Conservation (phyloP, 2,329 filamentous ascomycete species). For the Monosporascus sp. region DNA sequence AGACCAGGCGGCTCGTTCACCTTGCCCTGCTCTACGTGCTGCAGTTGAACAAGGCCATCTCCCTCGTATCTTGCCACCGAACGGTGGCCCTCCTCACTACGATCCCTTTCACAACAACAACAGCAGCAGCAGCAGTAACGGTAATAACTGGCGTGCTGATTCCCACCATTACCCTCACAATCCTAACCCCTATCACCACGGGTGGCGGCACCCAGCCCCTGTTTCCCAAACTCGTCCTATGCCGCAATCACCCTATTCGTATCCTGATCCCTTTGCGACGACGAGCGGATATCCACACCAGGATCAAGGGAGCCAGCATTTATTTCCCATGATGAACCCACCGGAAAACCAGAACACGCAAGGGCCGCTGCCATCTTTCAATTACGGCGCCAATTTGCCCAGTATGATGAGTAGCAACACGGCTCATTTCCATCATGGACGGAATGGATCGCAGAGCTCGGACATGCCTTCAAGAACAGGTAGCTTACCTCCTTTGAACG, state of each 20-base stretch:
- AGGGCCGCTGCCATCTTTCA: not conserved
- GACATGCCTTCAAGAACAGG: not conserved
- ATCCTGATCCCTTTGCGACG: not conserved
- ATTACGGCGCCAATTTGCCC: not conserved
- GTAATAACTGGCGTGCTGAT: constrained; percentile 4
- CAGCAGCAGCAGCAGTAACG: not conserved
- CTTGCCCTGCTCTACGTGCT: constrained; percentile 24
- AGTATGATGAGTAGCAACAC: not conserved
- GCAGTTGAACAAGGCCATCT: constrained; percentile 20
- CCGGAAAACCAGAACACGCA: not conserved
- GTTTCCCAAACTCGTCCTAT: not conserved
- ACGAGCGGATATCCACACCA: not conserved
- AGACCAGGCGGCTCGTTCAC: constrained; percentile 16
- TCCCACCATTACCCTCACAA: not conserved
- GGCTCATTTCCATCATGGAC: not conserved
- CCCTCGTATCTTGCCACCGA: constrained; percentile 9
- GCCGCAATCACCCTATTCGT: not conserved
- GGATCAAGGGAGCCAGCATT: not conserved
- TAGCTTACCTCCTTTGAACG: not conserved
- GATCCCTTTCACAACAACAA: constrained; percentile 16
- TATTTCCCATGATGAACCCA: not conserved
- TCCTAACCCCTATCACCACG: not conserved
- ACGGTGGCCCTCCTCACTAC: constrained; percentile 14
- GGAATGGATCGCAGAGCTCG: not conserved
- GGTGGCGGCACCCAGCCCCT: constrained; percentile 2